phyloP scores from a whole-genome alignment of 2,329 filamentous ascomycete species.

The Didymella sp. region DNA sequence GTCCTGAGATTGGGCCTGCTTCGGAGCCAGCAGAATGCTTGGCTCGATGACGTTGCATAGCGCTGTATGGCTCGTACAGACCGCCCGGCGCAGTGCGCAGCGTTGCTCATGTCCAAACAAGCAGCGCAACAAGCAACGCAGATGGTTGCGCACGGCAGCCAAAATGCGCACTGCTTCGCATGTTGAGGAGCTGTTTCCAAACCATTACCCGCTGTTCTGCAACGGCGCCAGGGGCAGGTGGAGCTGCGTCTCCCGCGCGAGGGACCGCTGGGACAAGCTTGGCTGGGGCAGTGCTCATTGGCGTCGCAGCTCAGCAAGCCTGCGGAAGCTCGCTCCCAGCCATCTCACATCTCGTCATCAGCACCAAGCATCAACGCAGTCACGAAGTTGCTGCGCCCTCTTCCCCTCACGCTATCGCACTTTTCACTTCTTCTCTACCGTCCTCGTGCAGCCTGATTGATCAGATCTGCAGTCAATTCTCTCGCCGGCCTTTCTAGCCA shows the following conservation, averaged over 20 bases:
- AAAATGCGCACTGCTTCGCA: slow-evolving; percentile 6
- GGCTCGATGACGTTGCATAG: slow-evolving; percentile 9
- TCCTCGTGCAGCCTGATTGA: slow-evolving; percentile 10
- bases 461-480: slow-evolving; percentile 8
- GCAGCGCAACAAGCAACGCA: slow-evolving; percentile 3
- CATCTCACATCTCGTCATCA: slow-evolving; percentile 17
- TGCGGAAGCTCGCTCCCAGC: slow-evolving; percentile 15
- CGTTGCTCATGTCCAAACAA: slow-evolving; percentile 12
- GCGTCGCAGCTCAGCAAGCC: slow-evolving; percentile 8
- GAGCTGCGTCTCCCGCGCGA: slow-evolving; percentile 11
- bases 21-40: slow-evolving; percentile 9
- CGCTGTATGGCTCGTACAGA: not conserved
- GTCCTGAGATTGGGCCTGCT: not conserved
- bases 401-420: slow-evolving; percentile 16
- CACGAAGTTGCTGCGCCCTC: slow-evolving; percentile 16
- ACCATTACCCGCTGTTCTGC: slow-evolving; percentile 18
- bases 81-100: not conserved
- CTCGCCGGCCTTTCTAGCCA: slow-evolving; percentile 4
- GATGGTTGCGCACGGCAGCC: slow-evolving; percentile 4
- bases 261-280: slow-evolving; percentile 12
- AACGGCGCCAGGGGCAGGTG: slow-evolving; percentile 24
- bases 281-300: slow-evolving; percentile 20
- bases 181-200: slow-evolving; percentile 1
- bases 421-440: not conserved
- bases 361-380: slow-evolving; percentile 3